phyloP scores from a whole-genome alignment of 2,329 filamentous ascomycete genomes.

The Ceratocystis albifundus region DNA sequence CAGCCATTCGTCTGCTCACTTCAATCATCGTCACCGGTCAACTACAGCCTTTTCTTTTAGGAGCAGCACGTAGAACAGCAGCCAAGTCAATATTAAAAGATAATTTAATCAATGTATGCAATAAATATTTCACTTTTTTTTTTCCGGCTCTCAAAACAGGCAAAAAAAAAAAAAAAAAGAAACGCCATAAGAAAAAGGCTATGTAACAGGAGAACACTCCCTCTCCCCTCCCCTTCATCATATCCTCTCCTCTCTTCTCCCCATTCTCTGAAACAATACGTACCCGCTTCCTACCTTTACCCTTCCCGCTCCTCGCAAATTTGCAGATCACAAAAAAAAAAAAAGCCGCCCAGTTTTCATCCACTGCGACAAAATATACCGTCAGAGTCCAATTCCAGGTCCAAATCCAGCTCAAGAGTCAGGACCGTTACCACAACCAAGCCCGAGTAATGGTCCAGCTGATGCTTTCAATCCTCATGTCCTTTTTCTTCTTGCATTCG shows the following conservation, averaged over 20 bases:
- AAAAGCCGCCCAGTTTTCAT: too few relatives aligned
- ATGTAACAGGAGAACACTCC: not conserved
- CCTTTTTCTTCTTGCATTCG: too few relatives aligned
- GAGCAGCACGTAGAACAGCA: too few relatives aligned
- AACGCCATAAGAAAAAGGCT: not conserved
- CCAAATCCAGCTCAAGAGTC: not conserved
- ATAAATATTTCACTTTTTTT: not conserved
- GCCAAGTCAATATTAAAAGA: not conserved
- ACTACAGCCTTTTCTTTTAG: not conserved
- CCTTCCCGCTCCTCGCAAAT: not conserved
- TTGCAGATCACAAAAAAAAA: not conserved
- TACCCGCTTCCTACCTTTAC: not conserved
- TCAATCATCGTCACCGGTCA: too few relatives aligned
- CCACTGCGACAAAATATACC: not conserved
- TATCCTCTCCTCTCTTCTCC: not conserved
- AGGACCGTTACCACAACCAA: too few relatives aligned
- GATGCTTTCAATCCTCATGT: too few relatives aligned
- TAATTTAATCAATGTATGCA: not conserved
- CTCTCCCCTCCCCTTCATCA: not conserved
- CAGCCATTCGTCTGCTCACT: too few relatives aligned
- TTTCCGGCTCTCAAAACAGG: not conserved
- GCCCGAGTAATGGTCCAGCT: too few relatives aligned
- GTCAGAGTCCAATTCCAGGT: not conserved
- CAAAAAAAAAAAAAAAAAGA: too few relatives aligned
- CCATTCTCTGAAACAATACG: not conserved